Conservation (phyloP, 2,329 filamentous ascomycete species). For the Fusarium sp. region DNA sequence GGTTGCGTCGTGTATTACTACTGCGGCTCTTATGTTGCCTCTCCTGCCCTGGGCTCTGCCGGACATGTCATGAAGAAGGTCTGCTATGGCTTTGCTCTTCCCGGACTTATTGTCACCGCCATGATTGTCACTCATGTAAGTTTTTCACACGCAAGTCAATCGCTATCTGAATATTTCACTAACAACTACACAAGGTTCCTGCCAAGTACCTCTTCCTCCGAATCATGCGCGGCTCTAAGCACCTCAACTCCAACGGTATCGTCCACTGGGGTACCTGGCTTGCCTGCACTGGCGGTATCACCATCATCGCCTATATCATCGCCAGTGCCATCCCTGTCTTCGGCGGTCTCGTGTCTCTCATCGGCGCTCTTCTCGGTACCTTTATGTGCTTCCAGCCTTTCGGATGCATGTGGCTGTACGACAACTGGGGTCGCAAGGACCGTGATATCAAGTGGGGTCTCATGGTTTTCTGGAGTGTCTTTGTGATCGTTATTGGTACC, state of each 20-base stretch:
- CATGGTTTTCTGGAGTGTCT: slow-evolving; percentile 22
- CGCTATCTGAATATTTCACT: not conserved
- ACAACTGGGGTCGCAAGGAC: slow-evolving; percentile 23
- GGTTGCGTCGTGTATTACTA: slow-evolving; percentile 61
- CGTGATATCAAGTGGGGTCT: slow-evolving; percentile 12
- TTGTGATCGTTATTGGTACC: slow-evolving; percentile 29
- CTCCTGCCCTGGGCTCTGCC: slow-evolving; percentile 63
- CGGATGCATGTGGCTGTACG: slow-evolving; percentile 40
- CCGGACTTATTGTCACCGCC: slow-evolving; percentile 50
- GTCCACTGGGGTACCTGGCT: slow-evolving; percentile 52
- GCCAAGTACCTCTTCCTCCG: slow-evolving; percentile 53
- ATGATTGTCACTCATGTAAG: slow-evolving; percentile 51
- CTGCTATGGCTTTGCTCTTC: slow-evolving; percentile 59
- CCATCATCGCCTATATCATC: slow-evolving; percentile 35
- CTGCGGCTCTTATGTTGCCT: slow-evolving; percentile 62
- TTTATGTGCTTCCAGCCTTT: slow-evolving; percentile 41
- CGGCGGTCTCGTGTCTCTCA: slow-evolving; percentile 34
- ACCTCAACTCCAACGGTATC: slow-evolving; percentile 48
- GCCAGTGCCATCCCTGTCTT: slow-evolving; percentile 39
- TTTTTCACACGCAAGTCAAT: not conserved
- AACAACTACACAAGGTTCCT: slow-evolving; percentile 21
- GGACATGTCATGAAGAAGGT: slow-evolving; percentile 60
- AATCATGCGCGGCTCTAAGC: slow-evolving; percentile 49
- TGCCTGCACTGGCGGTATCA: slow-evolving; percentile 27
- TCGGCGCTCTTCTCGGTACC: slow-evolving; percentile 38